These are phyloP conservation scores for Rhizopus sp. DNA, from an alignment of 371 early-diverging fungal genomes.

Conservation along the genomic window DNA sequence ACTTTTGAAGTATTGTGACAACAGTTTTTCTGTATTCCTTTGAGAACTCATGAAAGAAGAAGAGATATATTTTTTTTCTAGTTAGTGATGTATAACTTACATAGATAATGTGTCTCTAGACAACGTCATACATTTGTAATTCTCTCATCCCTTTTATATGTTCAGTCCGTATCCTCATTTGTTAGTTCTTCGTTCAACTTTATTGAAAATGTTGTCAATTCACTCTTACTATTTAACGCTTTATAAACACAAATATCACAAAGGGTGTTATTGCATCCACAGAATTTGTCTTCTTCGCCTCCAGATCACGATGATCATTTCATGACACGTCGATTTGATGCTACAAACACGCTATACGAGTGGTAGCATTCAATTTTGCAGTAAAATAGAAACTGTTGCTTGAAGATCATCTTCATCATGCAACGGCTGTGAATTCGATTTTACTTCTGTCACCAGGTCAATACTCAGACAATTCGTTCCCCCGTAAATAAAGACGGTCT, in stretches of 20 bases:
- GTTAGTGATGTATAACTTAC: no score
- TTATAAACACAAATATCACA: neutral
- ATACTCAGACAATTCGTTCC: slow-evolving; percentile 10
- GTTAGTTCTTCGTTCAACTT: no score
- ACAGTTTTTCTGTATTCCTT: no score
- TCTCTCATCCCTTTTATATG: no score
- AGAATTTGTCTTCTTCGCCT: slow-evolving; percentile 16
- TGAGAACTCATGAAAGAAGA: no score
- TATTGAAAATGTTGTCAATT: no score
- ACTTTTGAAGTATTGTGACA: no score
- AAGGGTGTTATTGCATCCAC: slow-evolving; percentile 18
- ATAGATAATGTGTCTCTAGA: no score
- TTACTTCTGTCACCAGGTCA: slow-evolving; percentile 17
- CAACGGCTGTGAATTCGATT: slow-evolving; percentile 14
- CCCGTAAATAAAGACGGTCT: neutral
- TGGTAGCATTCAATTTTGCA: slow-evolving; percentile 5
- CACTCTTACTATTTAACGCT: no score
- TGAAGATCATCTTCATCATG: slow-evolving; percentile 13
- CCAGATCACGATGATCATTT: slow-evolving; percentile 17
- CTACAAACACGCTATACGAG: neutral
- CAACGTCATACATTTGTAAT: no score
- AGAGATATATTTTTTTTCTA: no score
- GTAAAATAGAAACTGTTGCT: slow-evolving; percentile 15
- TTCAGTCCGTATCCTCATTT: no score
- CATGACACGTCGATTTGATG: slow-evolving; percentile 7